Base-by-base conservation (phyloP, 1,284 basidiomycete species). In the Tilletia caries region DNA sequence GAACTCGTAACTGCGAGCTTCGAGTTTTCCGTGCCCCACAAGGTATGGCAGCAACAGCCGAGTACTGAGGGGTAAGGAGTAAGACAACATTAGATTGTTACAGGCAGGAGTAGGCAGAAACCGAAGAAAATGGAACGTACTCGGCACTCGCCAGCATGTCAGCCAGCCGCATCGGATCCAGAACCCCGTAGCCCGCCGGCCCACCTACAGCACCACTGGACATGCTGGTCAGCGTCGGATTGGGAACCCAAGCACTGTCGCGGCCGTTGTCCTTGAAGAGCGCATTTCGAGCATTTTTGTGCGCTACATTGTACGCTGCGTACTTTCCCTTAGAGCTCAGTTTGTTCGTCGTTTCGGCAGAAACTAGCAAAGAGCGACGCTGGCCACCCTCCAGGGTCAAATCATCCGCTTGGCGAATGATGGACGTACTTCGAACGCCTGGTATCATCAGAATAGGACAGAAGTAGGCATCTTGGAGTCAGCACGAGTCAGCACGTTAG, bases 271-370 rank as follows among this genome's bases (percentile, higher is more conserved):
- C 54, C 32, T 60, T 60, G 15, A 60, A 25, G 5, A 60, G 54
- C 25, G 54, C 54, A 32, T 60, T 60, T 18, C 54, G 54, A 25
- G 54, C 54, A 32, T 60, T 60, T 5, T 60, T 25, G 54, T 60
- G 54, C 27, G 25, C 54, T 18, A 60, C 29, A 5, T 6, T 27
- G 32, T 29, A 60, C 4, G 54, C 54, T 18, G 54, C 8, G 15
- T 15, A 29, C 20, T 60, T 60, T 8, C 54, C 54, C 12, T 18
- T 32, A 6, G 54, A 60, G 54, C 20, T 60, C 20, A 60, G 54
- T 10, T 18, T 29, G 54, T 8, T 60, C 25, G 54, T 20, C 20
- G 54, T 29, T 25, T 20, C 54, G 25, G 37, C 37, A 41, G 37
- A 41, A 41, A 41, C 37, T 41, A 10, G 37, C 15, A 15, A 50